A percentile compares a stretch with the other conserved stretches of the same genome.
Evolutionary conservation across 768 basidiomycete genomes (phyloP).

Genomic region (Pleurotus eryngii): DNA sequence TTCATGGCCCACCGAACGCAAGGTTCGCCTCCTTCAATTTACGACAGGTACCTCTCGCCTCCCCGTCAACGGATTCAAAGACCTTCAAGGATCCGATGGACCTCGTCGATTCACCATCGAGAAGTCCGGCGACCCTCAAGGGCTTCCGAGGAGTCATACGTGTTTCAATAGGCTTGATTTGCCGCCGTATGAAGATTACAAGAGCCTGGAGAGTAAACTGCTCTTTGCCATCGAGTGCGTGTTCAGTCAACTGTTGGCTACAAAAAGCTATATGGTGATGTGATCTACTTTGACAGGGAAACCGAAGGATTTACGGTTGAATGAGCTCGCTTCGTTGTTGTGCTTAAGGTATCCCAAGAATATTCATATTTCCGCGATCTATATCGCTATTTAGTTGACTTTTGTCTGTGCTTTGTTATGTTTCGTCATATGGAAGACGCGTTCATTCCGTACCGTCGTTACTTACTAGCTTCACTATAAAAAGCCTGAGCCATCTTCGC

Average conservation of each 20-base stretch:
- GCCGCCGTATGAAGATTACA: constrained; percentile 86
- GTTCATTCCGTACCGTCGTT: too few relatives aligned
- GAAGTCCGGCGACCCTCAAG: constrained; percentile 86
- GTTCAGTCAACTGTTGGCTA: constrained; percentile 2
- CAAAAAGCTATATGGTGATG: not conserved
- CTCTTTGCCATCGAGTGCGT: constrained; percentile 81
- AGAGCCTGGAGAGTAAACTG: constrained; percentile 82
- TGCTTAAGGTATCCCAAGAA: too few relatives aligned
- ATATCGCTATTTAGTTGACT: too few relatives aligned
- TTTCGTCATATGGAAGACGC: too few relatives aligned
- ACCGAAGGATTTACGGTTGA: constrained; percentile 76
- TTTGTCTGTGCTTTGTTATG: too few relatives aligned
- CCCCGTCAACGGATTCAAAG: constrained; percentile 93
- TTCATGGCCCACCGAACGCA: constrained; percentile 87
- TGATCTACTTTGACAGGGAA: constrained; percentile 42
- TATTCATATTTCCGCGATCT: too few relatives aligned
- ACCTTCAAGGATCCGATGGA: constrained; percentile 90
- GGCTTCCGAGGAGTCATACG: constrained; percentile 87
- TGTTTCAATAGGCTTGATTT: constrained; percentile 91
- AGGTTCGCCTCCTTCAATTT: constrained; percentile 84
- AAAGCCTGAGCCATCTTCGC: too few relatives aligned
- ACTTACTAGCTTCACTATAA: too few relatives aligned
- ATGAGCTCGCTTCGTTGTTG: constrained; percentile 21
- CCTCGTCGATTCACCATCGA: constrained; percentile 93
- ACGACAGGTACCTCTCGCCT: constrained; percentile 83